Base-by-base conservation (phyloP, 2,329 filamentous ascomycete genomes). In the Mycosphaerella sp. region DNA sequence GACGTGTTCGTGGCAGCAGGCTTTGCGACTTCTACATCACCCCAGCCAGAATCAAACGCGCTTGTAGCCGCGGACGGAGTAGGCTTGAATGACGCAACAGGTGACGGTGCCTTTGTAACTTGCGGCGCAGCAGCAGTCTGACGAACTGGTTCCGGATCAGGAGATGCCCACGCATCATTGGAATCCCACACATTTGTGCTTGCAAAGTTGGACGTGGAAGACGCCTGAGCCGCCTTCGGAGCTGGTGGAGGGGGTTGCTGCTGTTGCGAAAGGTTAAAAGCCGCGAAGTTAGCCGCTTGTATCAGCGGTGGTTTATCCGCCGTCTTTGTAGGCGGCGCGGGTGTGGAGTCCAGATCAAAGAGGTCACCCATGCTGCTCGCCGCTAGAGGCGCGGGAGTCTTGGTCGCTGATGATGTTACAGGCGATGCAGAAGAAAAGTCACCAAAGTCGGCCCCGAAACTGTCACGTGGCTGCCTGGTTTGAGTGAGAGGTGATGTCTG, bases 101-200 rank as follows among this genome's bases (percentile, higher is more conserved):
- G 75, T 57, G 59, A 34, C 13, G 30, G 30, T 10, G 30, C 30
- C 13, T 34, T 72, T 3, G 68, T 50, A 1, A 68, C 62, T 7
- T 69, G 42, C 13, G 66, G 57, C 12, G 71, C 60, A 4, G 68
- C 60, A 6, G 69, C 56, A 4, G 64, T 61, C 4, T 69, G 61
- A 7, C 69, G 62, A 12, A 70, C 63, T 10, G 71, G 56, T 28
- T 66, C 61, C 13, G 78, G 72, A 8, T 79, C 76, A 6, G 84
- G 74, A 8, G 83, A 82, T 0, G 78, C 79, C 93, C 93, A 98
- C 2, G 87, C 90, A 68, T 91, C 88, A 52, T 79, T 81, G 9
- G 75, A 79, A 41, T 89, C 89, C 89, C 89, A 96, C 0, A 90
- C 84, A 64, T 95, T 50, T 27, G 52, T 25, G 27, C 44, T 42